phyloP scores from a whole-genome alignment of 2,329 filamentous ascomycete species.

The Hypoxylon sp. region DNA sequence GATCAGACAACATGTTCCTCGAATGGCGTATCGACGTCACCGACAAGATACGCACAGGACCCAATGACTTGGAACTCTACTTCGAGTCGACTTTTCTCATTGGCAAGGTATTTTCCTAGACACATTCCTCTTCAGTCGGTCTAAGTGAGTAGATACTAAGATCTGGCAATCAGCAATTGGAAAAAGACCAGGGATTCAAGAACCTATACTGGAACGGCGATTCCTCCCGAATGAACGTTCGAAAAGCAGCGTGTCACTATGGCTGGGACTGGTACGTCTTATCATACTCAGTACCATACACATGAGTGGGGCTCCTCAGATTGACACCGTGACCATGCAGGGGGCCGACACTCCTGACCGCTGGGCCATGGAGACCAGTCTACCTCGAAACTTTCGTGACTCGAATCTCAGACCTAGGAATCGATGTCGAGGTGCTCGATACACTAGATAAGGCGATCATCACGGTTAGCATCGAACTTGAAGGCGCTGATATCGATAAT shows the following conservation, averaged over 20 bases:
- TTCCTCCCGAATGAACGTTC: conserved; percentile 20
- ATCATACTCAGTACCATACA: not conserved
- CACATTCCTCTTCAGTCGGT: not conserved
- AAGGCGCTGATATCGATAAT: not conserved
- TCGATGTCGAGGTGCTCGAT: conserved; percentile 14
- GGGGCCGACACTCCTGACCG: conserved; percentile 8
- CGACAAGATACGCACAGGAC: conserved; percentile 10
- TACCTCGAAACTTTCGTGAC: conserved; percentile 19
- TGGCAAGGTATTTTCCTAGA: conserved; percentile 15
- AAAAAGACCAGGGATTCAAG: conserved; percentile 19
- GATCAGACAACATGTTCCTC: conserved; percentile 21
- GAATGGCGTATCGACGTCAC: conserved; percentile 20
- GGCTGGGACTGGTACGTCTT: conserved; percentile 17
- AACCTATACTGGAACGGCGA: conserved; percentile 21
- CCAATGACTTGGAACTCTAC: conserved; percentile 20
- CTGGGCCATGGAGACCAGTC: conserved; percentile 19
- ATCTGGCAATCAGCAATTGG: conserved; percentile 12
- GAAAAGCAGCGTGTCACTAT: conserved; percentile 14
- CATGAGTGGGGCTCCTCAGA: not conserved
- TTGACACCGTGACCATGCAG: not conserved
- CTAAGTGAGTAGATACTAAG: conserved; percentile 15
- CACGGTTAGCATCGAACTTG: conserved; percentile 5
- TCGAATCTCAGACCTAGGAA: conserved; percentile 19
- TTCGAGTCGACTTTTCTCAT: conserved; percentile 18
- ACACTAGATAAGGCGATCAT: conserved; percentile 11